Percentiles rank a stretch among this genome's conserved stretches.
These are phyloP conservation scores for Ophiostoma sp. DNA, from an alignment of 2,329 filamentous ascomycete genomes.

Conservation along the genomic window DNA sequence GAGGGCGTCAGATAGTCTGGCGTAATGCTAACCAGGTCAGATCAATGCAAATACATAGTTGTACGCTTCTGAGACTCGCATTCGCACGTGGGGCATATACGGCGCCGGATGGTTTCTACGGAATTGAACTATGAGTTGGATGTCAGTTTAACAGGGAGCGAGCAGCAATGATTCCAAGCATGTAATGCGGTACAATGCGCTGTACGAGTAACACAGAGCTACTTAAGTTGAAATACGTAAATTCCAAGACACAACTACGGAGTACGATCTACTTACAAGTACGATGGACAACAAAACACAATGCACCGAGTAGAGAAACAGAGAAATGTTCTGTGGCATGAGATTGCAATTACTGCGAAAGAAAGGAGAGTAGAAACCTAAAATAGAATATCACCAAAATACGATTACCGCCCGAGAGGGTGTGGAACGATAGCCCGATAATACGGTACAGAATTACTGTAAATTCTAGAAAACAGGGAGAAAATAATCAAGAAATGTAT, in stretches of 20 bases:
- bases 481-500: background rate
- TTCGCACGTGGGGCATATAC: conserved; percentile 3
- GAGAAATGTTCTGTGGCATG: background rate
- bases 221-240: background rate
- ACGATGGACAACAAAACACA: background rate
- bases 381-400: background rate
- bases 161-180: background rate
- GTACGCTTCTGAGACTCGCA: conserved; percentile 1
- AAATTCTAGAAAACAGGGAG: background rate
- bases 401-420: background rate
- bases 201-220: background rate
- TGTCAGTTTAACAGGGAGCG: background rate
- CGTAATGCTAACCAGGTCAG: background rate
- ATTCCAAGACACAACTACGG: no score
- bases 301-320: background rate
- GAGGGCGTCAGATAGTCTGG: background rate
- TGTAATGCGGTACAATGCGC: background rate
- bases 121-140: background rate
- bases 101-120: background rate
- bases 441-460: background rate
- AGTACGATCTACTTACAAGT: no score
- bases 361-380: background rate
- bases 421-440: background rate
- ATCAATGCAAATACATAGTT: background rate
- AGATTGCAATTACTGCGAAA: background rate